These are phyloP conservation scores for Trametes pubescens DNA, from an alignment of 1,284 basidiomycete genomes.

Conservation along the genomic window DNA sequence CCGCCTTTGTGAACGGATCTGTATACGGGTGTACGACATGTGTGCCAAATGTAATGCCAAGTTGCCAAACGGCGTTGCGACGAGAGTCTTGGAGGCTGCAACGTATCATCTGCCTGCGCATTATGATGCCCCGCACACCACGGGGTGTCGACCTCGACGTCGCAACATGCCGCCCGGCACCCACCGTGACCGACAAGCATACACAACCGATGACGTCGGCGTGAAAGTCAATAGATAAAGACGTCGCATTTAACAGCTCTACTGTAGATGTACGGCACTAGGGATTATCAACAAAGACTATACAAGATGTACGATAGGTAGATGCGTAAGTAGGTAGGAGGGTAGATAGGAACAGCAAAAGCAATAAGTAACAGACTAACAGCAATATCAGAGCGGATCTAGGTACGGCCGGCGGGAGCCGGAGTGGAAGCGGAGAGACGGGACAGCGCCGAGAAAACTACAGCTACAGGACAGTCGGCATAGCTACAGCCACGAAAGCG, in stretches of 20 bases:
- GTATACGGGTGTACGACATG: neutral
- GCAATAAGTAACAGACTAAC: conserved; percentile 11
- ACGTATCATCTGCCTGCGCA: neutral
- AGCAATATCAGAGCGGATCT: conserved; percentile 8
- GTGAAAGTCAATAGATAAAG: conserved; percentile 4
- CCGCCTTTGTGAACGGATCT: neutral
- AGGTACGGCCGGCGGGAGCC: neutral
- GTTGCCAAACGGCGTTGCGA: neutral
- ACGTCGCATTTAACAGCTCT: conserved; percentile 3
- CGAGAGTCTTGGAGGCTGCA: too few relatives aligned
- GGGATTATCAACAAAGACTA: conserved; percentile 18
- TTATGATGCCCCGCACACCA: neutral
- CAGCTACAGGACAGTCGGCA: conserved; percentile 30
- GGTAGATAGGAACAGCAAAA: neutral
- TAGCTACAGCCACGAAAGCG: conserved; percentile 20
- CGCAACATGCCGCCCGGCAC: neutral
- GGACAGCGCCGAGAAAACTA: conserved; percentile 18
- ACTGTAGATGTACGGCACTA: conserved; percentile 10
- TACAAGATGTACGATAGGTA: conserved; percentile 11
- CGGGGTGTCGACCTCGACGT: neutral
- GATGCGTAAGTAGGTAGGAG: neutral
- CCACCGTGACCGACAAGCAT: neutral
- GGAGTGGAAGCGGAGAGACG: neutral
- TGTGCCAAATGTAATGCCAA: neutral
- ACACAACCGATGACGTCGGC: neutral